Percentiles rank a stretch among this genome's conserved stretches.
Evolutionary conservation across 176 grass and related monocot genomes (phyloP).

Genomic region (Carex cristatella): DNA sequence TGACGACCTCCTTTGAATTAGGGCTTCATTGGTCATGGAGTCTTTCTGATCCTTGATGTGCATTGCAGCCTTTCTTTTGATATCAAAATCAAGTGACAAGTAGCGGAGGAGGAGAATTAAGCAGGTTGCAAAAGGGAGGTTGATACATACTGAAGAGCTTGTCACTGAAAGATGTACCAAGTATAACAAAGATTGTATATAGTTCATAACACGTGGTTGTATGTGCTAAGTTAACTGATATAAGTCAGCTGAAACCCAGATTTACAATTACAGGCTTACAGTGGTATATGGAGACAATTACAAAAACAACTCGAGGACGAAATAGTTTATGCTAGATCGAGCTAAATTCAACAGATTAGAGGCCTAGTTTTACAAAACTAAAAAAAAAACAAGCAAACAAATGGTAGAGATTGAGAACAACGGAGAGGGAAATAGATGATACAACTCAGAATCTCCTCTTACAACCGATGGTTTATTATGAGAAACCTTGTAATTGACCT

Average conservation of each 20-base stretch:
- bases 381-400: not conserved
- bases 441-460: not conserved
- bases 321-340: not conserved
- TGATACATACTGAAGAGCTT: constrained; percentile 95
- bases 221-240: not conserved
- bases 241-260: not conserved
- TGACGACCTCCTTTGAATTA: constrained; percentile 2
- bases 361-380: not conserved
- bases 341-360: not conserved
- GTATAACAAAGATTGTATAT: not conserved
- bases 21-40: constrained; percentile 26
- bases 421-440: not conserved
- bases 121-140: constrained; percentile 66
- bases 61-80: constrained; percentile 55
- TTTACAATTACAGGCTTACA: not conserved
- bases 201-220: not conserved
- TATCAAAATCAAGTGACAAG: constrained; percentile 68
- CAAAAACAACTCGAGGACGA: not conserved
- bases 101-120: constrained; percentile 70
- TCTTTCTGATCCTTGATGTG: not conserved
- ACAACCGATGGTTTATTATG: not conserved
- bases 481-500: not conserved
- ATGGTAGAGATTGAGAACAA: not conserved
- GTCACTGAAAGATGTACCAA: constrained; percentile 64
- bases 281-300: not conserved